Evolutionary conservation across 345 rosid genomes (phyloP).

Genomic region (Ricinus communis): DNA sequence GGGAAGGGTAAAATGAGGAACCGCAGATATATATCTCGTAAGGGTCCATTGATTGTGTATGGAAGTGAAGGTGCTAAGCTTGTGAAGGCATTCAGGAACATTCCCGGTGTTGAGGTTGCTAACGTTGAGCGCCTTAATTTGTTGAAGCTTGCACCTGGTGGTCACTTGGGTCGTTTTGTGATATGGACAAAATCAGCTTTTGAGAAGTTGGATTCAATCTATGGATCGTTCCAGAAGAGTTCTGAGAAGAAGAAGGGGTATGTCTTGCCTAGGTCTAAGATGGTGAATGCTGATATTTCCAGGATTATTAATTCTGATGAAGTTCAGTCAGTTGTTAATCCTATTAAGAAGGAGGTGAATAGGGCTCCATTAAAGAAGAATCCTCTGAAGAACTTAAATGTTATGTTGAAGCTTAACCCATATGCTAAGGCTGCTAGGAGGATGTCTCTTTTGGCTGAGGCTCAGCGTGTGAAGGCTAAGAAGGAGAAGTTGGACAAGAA

Average conservation of each 20-base stretch:
- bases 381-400: constrained; percentile 82
- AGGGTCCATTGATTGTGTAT: constrained; percentile 86
- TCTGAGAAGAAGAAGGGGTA: constrained; percentile 94
- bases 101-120: constrained; percentile 91
- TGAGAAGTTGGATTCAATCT: constrained; percentile 86
- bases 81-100: constrained; percentile 87
- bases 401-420: constrained; percentile 81
- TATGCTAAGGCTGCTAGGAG: constrained; percentile 96
- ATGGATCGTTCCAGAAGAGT: constrained; percentile 74
- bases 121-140: constrained; percentile 82
- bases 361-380: constrained; percentile 90
- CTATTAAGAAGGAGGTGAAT: constrained; percentile 64
- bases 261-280: constrained; percentile 79
- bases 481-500: constrained; percentile 96
- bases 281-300: constrained; percentile 92
- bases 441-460: constrained; percentile 92
- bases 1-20: constrained; percentile 96
- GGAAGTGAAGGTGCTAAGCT: constrained; percentile 80
- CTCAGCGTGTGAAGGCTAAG: constrained; percentile 85
- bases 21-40: constrained; percentile 76
- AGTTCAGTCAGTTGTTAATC: constrained; percentile 88
- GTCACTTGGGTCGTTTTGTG: constrained; percentile 88
- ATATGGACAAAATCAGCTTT: constrained; percentile 97
- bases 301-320: constrained; percentile 96
- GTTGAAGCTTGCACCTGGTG: constrained; percentile 93